phyloP scores from a whole-genome alignment of 2,329 filamentous ascomycete species.

The Talaromyces albobiverticillius region DNA sequence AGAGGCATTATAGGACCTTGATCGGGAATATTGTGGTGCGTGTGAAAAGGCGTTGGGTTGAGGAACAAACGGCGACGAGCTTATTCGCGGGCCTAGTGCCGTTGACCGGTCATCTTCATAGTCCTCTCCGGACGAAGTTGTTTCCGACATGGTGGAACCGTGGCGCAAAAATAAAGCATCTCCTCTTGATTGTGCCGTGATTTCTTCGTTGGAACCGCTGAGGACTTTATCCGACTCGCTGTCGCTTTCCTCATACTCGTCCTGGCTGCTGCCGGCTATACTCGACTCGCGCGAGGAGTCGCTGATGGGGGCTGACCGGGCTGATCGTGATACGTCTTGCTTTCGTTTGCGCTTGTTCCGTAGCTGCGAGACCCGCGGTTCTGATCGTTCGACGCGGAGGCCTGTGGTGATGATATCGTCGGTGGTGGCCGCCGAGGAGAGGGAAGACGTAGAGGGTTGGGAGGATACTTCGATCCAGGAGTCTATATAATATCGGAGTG shows the following conservation, averaged over 20 bases:
- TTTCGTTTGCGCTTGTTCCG: slow-evolving; percentile 55
- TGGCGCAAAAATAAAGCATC: slow-evolving; percentile 23
- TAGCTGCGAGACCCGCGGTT: slow-evolving; percentile 24
- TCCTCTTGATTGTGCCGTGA: slow-evolving; percentile 31
- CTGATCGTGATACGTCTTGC: slow-evolving; percentile 30
- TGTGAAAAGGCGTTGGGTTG: slow-evolving; percentile 93
- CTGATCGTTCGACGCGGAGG: slow-evolving; percentile 67
- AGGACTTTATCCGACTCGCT: slow-evolving; percentile 76
- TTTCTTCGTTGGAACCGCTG: slow-evolving; percentile 62
- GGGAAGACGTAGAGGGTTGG: slow-evolving; percentile 86
- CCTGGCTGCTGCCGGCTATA: slow-evolving; percentile 61
- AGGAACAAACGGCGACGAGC: slow-evolving; percentile 65
- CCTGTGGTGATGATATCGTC: slow-evolving; percentile 92
- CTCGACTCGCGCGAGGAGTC: slow-evolving; percentile 41
- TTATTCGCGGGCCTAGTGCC: slow-evolving; percentile 66
- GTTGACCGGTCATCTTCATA: slow-evolving; percentile 78
- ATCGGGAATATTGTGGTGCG: slow-evolving; percentile 51
- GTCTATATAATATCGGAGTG: slow-evolving; percentile 60
- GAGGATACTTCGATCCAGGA: slow-evolving; percentile 96
- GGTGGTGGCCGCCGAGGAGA: slow-evolving; percentile 68
- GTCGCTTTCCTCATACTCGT: slow-evolving; percentile 92
- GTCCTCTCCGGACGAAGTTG: slow-evolving; percentile 46
- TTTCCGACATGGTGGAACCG: slow-evolving; percentile 25
- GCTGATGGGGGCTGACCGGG: slow-evolving; percentile 36
- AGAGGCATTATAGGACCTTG: slow-evolving; percentile 20